Percentiles rank a stretch among this genome's conserved stretches.
Evolutionary conservation across 2,329 filamentous ascomycete genomes (phyloP).

Genomic region (Xylaria arbuscula): DNA sequence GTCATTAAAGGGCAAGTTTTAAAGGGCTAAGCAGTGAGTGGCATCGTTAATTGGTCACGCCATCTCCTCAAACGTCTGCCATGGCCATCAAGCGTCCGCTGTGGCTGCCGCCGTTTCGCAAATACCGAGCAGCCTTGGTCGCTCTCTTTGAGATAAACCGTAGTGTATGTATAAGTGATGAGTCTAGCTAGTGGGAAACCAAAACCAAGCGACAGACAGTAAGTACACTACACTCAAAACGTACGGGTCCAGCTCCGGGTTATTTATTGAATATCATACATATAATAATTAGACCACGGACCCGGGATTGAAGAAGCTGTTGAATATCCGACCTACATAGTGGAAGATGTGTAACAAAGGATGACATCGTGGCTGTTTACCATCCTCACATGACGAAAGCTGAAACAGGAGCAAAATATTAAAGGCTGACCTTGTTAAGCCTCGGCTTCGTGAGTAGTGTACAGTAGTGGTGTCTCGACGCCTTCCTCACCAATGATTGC

Average conservation of each 20-base stretch:
- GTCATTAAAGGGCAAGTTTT: slow-evolving; percentile 39
- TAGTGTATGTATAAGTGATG: background rate
- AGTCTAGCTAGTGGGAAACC: slow-evolving; percentile 19
- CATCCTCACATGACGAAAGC: slow-evolving; percentile 22
- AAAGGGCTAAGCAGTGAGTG: slow-evolving; percentile 36
- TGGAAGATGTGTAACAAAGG: background rate
- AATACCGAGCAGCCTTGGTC: slow-evolving; percentile 31
- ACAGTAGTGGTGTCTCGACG: background rate
- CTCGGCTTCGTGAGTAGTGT: slow-evolving; percentile 15
- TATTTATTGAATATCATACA: background rate
- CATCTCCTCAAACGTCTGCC: slow-evolving; percentile 29
- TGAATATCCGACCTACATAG: background rate
- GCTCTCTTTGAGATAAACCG: slow-evolving; percentile 15
- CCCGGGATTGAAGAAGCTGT: slow-evolving; percentile 27
- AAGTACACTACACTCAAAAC: too few species aligned
- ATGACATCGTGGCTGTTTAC: slow-evolving; percentile 10
- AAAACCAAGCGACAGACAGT: slow-evolving; percentile 11
- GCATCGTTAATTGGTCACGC: slow-evolving; percentile 30
- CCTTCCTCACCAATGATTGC: background rate
- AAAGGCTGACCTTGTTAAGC: slow-evolving; percentile 11
- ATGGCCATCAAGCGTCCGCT: slow-evolving; percentile 32
- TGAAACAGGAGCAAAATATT: slow-evolving; percentile 27
- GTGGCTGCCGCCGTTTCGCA: slow-evolving; percentile 34
- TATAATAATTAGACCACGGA: background rate
- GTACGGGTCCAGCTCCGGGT: slow-evolving; percentile 9